Percentiles rank a stretch among this genome's conserved stretches.
phyloP scores from a whole-genome alignment of 306 rosid species.

The Prunus mira region DNA sequence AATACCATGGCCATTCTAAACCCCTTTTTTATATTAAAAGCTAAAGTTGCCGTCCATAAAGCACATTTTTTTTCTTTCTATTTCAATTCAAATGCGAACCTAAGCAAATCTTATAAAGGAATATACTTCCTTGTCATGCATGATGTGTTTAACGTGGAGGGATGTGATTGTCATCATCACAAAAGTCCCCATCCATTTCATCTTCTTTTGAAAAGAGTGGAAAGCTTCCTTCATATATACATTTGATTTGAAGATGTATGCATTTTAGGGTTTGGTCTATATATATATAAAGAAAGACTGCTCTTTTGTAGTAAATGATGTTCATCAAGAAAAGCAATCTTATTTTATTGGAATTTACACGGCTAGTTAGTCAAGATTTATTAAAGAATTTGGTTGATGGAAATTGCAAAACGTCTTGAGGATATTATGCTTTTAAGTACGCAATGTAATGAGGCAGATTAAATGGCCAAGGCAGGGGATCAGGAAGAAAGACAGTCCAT shows the following conservation, averaged over 20 bases:
- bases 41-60: not conserved
- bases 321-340: conserved; percentile 13
- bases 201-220: not conserved
- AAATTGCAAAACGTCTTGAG: not conserved
- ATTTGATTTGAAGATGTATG: not conserved
- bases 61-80: not conserved
- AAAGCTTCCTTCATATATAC: not conserved
- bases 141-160: conserved; percentile 17
- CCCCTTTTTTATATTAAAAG: not conserved
- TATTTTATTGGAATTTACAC: not conserved
- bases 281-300: not conserved
- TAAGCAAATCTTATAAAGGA: not conserved
- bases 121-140: conserved; percentile 6
- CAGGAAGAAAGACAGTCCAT: not conserved
- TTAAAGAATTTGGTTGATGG: not conserved
- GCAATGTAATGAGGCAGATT: not conserved
- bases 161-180: conserved; percentile 15
- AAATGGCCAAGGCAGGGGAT: not conserved
- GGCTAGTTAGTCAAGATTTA: not conserved
- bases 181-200: not conserved
- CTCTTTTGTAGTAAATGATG: not conserved
- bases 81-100: not conserved
- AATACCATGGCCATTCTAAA: not conserved
- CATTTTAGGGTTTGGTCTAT: no score
- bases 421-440: not conserved